A percentile compares a stretch with the other conserved stretches of the same genome.
Conservation (phyloP, 73 alveolate genomes). For the Uronychia binucleata region DNA sequence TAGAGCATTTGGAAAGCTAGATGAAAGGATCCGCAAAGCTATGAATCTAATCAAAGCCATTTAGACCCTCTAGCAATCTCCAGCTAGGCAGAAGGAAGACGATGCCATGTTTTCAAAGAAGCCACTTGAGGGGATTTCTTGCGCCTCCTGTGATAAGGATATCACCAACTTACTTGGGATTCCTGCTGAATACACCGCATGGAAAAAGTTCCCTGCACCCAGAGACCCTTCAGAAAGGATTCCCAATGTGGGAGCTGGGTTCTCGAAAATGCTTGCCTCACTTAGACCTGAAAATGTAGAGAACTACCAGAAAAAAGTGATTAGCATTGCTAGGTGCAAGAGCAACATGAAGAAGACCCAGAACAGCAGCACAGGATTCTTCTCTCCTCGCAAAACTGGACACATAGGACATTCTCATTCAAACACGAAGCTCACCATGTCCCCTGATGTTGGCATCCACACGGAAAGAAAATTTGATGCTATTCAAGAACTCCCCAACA, state of each 20-base stretch:
- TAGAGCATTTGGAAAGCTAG: neutral
- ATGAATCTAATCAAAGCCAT: neutral
- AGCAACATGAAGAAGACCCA: conserved; percentile 42
- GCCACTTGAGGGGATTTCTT: conserved; percentile 82
- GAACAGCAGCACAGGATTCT: conserved; percentile 18
- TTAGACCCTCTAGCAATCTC: neutral
- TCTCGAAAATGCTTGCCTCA: conserved; percentile 89
- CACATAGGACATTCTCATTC: neutral
- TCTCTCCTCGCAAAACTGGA: conserved; percentile 33
- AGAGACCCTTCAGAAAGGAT: conserved; percentile 87
- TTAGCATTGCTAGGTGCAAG: neutral
- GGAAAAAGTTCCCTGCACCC: conserved; percentile 88
- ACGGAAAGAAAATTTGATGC: neutral
- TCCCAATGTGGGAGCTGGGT: conserved; percentile 81
- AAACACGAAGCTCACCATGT: neutral
- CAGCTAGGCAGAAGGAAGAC: conserved; percentile 73
- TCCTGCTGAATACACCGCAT: conserved; percentile 69
- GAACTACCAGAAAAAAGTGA: neutral
- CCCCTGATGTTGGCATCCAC: conserved; percentile 34
- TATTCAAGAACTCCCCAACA: neutral
- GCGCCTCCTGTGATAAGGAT: conserved; percentile 91
- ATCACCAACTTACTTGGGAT: conserved; percentile 74
- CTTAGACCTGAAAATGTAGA: conserved; percentile 64
- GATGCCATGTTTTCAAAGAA: conserved; percentile 91
- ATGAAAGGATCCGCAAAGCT: neutral